Evolutionary conservation across 1,284 basidiomycete genomes (phyloP).

Genomic region (Schizophyllum commune): DNA sequence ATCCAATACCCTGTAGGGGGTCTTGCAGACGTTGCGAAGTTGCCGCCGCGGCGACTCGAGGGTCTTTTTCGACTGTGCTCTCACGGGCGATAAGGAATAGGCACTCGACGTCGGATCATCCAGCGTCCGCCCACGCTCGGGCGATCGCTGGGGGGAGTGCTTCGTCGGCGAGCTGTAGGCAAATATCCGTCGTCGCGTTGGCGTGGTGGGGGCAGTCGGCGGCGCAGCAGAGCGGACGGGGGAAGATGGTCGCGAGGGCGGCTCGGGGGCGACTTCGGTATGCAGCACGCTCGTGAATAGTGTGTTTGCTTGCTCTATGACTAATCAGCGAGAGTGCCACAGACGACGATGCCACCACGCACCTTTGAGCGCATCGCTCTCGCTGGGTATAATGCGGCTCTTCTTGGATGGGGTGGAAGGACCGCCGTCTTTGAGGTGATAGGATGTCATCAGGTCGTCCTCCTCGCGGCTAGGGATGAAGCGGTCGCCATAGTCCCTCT

Average conservation of each 20-base stretch:
- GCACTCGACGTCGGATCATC: slow-evolving; percentile 75
- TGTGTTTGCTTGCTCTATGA: slow-evolving; percentile 68
- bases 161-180: slow-evolving; percentile 55
- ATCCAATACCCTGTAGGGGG: slow-evolving; percentile 95
- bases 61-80: slow-evolving; percentile 75
- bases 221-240: slow-evolving; percentile 41
- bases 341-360: slow-evolving; percentile 13
- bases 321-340: slow-evolving; percentile 1
- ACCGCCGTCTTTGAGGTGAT: slow-evolving; percentile 67
- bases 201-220: slow-evolving; percentile 39
- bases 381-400: slow-evolving; percentile 60
- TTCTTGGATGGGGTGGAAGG: slow-evolving; percentile 64
- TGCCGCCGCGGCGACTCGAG: slow-evolving; percentile 80
- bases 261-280: slow-evolving; percentile 66
- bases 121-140: slow-evolving; percentile 46
- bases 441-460: slow-evolving; percentile 69
- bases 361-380: slow-evolving; percentile 75
- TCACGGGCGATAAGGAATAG: slow-evolving; percentile 88
- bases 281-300: slow-evolving; percentile 70
- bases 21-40: slow-evolving; percentile 83
- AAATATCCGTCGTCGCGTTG: slow-evolving; percentile 60
- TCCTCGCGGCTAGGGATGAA: slow-evolving; percentile 67
- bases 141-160: slow-evolving; percentile 29
- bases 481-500: slow-evolving; percentile 64
- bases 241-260: slow-evolving; percentile 49